Conservation (phyloP, 2,329 filamentous ascomycete species). For the Aspergillus ochraceoroseus region DNA sequence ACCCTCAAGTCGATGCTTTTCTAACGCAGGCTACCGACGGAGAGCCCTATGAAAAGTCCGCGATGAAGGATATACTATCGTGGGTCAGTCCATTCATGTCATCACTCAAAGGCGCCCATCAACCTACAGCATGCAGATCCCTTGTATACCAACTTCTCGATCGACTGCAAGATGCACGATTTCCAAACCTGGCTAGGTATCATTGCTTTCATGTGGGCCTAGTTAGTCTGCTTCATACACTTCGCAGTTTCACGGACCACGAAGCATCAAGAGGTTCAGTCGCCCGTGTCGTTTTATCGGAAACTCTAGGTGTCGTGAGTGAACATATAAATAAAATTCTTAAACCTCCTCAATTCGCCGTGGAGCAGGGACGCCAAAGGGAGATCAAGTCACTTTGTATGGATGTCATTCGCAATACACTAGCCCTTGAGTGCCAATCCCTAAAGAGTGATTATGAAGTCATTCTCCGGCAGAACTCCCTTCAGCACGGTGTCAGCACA, state of each 20-base stretch:
- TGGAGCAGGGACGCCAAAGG: slow-evolving; percentile 47
- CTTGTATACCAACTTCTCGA: slow-evolving; percentile 70
- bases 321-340: slow-evolving; percentile 55
- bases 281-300: slow-evolving; percentile 46
- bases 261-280: slow-evolving; percentile 44
- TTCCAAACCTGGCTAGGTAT: slow-evolving; percentile 42
- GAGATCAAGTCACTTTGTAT: slow-evolving; percentile 55
- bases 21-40: slow-evolving; percentile 51
- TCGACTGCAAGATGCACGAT: slow-evolving; percentile 44
- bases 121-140: slow-evolving; percentile 74
- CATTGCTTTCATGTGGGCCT: slow-evolving; percentile 47
- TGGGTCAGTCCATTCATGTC: slow-evolving; percentile 76
- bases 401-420: slow-evolving; percentile 60
- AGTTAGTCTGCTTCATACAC: slow-evolving; percentile 43
- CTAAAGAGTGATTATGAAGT: slow-evolving; percentile 64
- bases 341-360: slow-evolving; percentile 48
- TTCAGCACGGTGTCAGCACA: slow-evolving; percentile 63
- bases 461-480: slow-evolving; percentile 56
- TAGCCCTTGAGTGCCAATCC: slow-evolving; percentile 67
- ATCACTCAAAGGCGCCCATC: slow-evolving; percentile 69
- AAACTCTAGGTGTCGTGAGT: slow-evolving; percentile 46
- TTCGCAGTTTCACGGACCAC: slow-evolving; percentile 47
- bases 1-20: slow-evolving; percentile 59
- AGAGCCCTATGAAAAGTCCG: slow-evolving; percentile 50
- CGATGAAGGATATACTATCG: slow-evolving; percentile 60